Percentiles rank a stretch among this genome's conserved stretches.
Conservation (phyloP, 495 filamentous ascomycete species). For the Friedmanniomyces simplex region DNA sequence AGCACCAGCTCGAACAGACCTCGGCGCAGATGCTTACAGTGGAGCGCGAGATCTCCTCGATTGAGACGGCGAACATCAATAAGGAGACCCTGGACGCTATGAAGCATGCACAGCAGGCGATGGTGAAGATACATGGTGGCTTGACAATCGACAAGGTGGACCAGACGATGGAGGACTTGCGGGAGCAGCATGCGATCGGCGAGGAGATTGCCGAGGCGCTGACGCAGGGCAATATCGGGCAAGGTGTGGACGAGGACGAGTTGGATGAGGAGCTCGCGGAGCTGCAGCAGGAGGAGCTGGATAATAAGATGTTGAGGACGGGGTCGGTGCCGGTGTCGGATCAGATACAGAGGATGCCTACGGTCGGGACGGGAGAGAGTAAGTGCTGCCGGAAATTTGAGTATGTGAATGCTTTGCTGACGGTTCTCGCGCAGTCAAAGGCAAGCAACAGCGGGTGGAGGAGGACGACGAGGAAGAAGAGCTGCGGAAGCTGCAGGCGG, state of each 20-base stretch:
- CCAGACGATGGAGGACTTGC: constrained; percentile 85
- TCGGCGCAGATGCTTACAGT: constrained; percentile 78
- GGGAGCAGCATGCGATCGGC: constrained; percentile 83
- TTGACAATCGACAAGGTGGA: constrained; percentile 91
- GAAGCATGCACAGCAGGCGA: constrained; percentile 77
- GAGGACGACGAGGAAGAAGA: constrained; percentile 96
- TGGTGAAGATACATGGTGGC: constrained; percentile 83
- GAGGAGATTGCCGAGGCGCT: constrained; percentile 86
- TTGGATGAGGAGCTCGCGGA: constrained; percentile 73
- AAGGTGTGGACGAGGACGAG: constrained; percentile 75
- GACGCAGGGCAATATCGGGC: constrained; percentile 55
- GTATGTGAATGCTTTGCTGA: constrained; percentile 8
- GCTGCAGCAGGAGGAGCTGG: constrained; percentile 70
- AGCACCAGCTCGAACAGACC: constrained; percentile 84
- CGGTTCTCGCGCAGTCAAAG: constrained; percentile 33
- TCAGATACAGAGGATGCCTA: constrained; percentile 61
- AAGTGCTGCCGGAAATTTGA: constrained; percentile 32
- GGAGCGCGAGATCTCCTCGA: constrained; percentile 90
- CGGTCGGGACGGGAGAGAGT: constrained; percentile 63
- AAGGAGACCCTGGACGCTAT: constrained; percentile 89
- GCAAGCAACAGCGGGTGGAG: constrained; percentile 41
- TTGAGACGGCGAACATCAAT: constrained; percentile 98
- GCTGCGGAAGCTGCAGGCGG: constrained; percentile 82
- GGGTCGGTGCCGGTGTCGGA: constrained; percentile 65
- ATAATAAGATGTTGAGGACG: constrained; percentile 86